Conservation (phyloP, 441 rosid genomes). For the Isatis lusitanica region DNA sequence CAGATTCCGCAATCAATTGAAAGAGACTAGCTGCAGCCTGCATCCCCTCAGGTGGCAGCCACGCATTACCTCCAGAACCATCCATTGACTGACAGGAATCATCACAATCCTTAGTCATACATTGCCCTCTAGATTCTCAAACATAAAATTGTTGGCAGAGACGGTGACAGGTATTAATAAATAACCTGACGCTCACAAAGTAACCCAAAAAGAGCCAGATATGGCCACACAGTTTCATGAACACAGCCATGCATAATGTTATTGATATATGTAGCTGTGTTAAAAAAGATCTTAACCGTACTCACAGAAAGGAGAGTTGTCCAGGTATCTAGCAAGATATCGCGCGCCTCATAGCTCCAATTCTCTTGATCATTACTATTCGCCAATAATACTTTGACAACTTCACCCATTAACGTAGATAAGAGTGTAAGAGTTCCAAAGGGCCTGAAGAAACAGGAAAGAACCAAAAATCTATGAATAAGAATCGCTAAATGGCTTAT, state of each 20-base stretch:
- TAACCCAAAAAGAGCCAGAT: slow-evolving; percentile 7
- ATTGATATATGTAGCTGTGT: slow-evolving; percentile 12
- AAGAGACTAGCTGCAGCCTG: slow-evolving; percentile 81
- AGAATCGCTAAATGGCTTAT: slow-evolving; percentile 14
- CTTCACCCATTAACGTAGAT: slow-evolving; percentile 90
- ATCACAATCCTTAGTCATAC: slow-evolving; percentile 34
- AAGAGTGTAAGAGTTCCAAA: slow-evolving; percentile 80
- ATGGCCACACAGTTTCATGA: slow-evolving; percentile 21
- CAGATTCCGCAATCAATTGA: slow-evolving; percentile 77
- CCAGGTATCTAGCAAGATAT: slow-evolving; percentile 96
- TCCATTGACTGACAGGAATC: slow-evolving; percentile 61
- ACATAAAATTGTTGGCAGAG: slow-evolving; percentile 21
- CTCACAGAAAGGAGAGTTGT: slow-evolving; percentile 78
- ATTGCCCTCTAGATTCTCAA: slow-evolving; percentile 18
- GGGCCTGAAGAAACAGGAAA: slow-evolving; percentile 56
- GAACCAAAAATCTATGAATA: slow-evolving; percentile 6
- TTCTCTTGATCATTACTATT: slow-evolving; percentile 70
- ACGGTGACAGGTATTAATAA: background rate
- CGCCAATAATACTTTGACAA: slow-evolving; percentile 72
- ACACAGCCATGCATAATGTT: slow-evolving; percentile 13
- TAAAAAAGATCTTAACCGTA: slow-evolving; percentile 21
- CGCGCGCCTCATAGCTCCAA: slow-evolving; percentile 99
- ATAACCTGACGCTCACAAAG: slow-evolving; percentile 5
- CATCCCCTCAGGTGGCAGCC: slow-evolving; percentile 84
- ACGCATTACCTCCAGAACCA: slow-evolving; percentile 51